Evolutionary conservation across 1,284 basidiomycete genomes (phyloP), one percentile per base, ranked within the genome.

Genomic region (Melampsora occidentalis): DNA sequence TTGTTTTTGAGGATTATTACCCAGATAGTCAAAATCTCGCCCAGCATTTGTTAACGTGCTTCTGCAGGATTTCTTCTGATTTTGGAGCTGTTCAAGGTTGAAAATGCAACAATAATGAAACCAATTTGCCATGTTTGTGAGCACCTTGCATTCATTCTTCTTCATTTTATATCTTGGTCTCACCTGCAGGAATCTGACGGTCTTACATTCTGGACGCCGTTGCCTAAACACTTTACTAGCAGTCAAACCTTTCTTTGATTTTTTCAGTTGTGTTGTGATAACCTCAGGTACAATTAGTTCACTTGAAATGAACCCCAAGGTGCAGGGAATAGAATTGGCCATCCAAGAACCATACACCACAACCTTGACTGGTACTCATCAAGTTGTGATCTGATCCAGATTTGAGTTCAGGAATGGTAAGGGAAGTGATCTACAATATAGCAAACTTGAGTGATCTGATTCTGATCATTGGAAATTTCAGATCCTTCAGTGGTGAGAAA

Each of bases 301-400:
- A 6, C 85, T 99, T 76, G 97, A 99, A 85, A 99, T 99, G 97
- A 96, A 99, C 84, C 97, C 97, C 28, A 99, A 99, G 85, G 99
- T 99, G 91, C 87, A 99, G 61, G 93, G 95, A 81, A 99, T 99
- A 83, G 94, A 94, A 42, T 94, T 97, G 2, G 94, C 97, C 25
- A 92, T 97, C 12, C 92, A 97, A 85, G 95, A 98, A 84, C 92
- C 92, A 2, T 99, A 99, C 84, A 89, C 96, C 2, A 99, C 99
- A 97, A 97, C 97, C 16, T 87, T 99, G 46, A 92, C 93, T 3
- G 97, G 97, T 66, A 94, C 93, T 80, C 97, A 99, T 83, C 97
- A 99, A 85, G 96, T 99, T 5, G 94, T 95, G 28, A 95, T 99
- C 83, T 96, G 93, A 82, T 98, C 95, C n/a, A 89, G 97, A 31